Conservation (phyloP, 352 stramenopile genomes). For the Phytophthora ohioensis region DNA sequence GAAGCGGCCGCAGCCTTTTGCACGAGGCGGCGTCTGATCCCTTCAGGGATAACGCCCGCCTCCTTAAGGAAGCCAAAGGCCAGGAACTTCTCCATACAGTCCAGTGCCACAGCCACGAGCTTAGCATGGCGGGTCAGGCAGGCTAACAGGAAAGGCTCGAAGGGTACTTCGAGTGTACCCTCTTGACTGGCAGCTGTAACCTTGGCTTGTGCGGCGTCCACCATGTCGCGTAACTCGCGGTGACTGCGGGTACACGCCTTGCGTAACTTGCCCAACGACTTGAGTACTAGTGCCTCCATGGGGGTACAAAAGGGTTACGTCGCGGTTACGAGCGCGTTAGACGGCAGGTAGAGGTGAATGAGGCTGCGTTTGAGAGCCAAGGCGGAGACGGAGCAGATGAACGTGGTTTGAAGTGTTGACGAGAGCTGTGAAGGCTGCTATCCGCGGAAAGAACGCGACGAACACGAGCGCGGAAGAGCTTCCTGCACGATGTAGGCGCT, state of each 20-base stretch:
- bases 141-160: constrained; percentile 79
- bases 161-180: constrained; percentile 58
- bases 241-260: constrained; percentile 80
- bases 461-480: constrained; percentile 5
- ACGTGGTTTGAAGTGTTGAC: neutral
- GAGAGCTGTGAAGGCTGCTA: neutral
- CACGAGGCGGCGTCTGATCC: constrained; percentile 68
- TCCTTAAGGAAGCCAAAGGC: constrained; percentile 87
- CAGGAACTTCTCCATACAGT: constrained; percentile 93
- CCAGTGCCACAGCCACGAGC: constrained; percentile 80
- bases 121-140: constrained; percentile 83
- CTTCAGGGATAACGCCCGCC: constrained; percentile 65
- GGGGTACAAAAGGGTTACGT: constrained; percentile 14
- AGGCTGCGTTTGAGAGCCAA: constrained; percentile 4
- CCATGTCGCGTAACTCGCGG: constrained; percentile 75
- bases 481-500: constrained; percentile 1
- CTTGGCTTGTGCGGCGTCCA: constrained; percentile 62
- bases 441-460: neutral
- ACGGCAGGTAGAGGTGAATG: neutral
- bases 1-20: constrained; percentile 54
- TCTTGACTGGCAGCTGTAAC: constrained; percentile 49
- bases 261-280: constrained; percentile 80
- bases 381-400: neutral
- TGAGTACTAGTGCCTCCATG: constrained; percentile 78
- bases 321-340: neutral